Percentiles rank a stretch among this genome's conserved stretches.
These are phyloP conservation scores for Schoenoplectus triqueter DNA, from an alignment of 202 grass and related monocot species.

Conservation along the genomic window DNA sequence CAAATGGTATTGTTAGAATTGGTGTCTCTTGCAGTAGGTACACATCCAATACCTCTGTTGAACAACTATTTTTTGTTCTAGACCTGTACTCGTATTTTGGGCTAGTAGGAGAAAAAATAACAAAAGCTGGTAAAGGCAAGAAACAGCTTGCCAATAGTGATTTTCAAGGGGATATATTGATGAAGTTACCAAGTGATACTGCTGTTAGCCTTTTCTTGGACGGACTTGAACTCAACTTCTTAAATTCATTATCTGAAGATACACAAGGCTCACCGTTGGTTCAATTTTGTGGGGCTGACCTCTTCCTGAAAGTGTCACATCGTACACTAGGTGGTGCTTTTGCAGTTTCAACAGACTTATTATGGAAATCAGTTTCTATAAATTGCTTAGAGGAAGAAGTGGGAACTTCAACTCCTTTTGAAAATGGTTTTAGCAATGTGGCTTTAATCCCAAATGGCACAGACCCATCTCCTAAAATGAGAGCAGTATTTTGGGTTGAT, in stretches of 20 bases:
- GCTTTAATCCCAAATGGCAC: slow-evolving; percentile 39
- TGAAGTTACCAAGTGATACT: slow-evolving; percentile 93
- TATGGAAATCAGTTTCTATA: slow-evolving; percentile 74
- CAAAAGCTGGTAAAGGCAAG: slow-evolving; percentile 73
- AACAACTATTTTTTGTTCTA: slow-evolving; percentile 96
- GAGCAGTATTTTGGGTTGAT: slow-evolving; percentile 95
- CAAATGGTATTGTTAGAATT: slow-evolving; percentile 94
- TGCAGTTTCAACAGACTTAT: slow-evolving; percentile 86
- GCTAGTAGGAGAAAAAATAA: slow-evolving; percentile 75
- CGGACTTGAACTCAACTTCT: slow-evolving; percentile 82
- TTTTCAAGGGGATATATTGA: slow-evolving; percentile 46
- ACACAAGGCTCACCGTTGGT: slow-evolving; percentile 60
- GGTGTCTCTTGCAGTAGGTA: slow-evolving; percentile 79
- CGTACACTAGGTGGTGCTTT: slow-evolving; percentile 96
- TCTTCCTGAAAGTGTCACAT: slow-evolving; percentile 98
- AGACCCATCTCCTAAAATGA: slow-evolving; percentile 80
- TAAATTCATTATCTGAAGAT: slow-evolving; percentile 57
- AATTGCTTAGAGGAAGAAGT: slow-evolving; percentile 86
- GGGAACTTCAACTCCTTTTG: slow-evolving; percentile 45
- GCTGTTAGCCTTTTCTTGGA: slow-evolving; percentile 82
- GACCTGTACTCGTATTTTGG: slow-evolving; percentile 96
- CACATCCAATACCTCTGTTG: slow-evolving; percentile 81
- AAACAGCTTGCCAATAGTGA: slow-evolving; percentile 45
- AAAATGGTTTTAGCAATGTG: slow-evolving; percentile 41
- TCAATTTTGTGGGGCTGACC: slow-evolving; percentile 79